Evolutionary conservation across 1,284 basidiomycete genomes (phyloP).

Genomic region (Sutorius eximius): DNA sequence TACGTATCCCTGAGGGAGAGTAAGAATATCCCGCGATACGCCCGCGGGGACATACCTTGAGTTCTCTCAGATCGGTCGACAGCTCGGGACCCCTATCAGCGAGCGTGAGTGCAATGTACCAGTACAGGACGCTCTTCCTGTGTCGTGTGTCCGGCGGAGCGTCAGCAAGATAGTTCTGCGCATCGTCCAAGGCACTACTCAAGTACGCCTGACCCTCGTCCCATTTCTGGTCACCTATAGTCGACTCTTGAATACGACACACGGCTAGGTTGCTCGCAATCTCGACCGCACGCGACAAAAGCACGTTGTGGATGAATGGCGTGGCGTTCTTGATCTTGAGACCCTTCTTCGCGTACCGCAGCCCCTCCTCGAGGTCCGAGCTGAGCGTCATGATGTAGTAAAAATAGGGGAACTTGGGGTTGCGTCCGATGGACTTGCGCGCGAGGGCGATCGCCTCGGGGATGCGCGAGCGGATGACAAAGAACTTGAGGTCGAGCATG

Average conservation of each 20-base stretch:
- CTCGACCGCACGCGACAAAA: constrained; percentile 59
- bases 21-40: neutral
- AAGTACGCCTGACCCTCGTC: constrained; percentile 60
- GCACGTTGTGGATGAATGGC: constrained; percentile 49
- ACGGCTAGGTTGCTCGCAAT: constrained; percentile 58
- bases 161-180: constrained; percentile 51
- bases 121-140: constrained; percentile 56
- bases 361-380: constrained; percentile 37
- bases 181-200: constrained; percentile 54
- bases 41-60: constrained; percentile 39
- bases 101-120: constrained; percentile 56
- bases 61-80: constrained; percentile 46
- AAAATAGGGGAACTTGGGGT: constrained; percentile 55
- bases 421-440: constrained; percentile 47
- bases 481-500: constrained; percentile 59
- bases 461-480: constrained; percentile 46
- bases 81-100: constrained; percentile 50
- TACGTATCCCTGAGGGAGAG: constrained; percentile 37
- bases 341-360: constrained; percentile 52
- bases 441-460: constrained; percentile 46
- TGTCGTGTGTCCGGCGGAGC: constrained; percentile 62
- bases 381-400: constrained; percentile 54
- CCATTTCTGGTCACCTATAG: constrained; percentile 44
- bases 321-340: constrained; percentile 48
- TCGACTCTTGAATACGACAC: constrained; percentile 45